Evolutionary conservation across 2,329 filamentous ascomycete species (phyloP).

Genomic region (Xylariaceae sp.): DNA sequence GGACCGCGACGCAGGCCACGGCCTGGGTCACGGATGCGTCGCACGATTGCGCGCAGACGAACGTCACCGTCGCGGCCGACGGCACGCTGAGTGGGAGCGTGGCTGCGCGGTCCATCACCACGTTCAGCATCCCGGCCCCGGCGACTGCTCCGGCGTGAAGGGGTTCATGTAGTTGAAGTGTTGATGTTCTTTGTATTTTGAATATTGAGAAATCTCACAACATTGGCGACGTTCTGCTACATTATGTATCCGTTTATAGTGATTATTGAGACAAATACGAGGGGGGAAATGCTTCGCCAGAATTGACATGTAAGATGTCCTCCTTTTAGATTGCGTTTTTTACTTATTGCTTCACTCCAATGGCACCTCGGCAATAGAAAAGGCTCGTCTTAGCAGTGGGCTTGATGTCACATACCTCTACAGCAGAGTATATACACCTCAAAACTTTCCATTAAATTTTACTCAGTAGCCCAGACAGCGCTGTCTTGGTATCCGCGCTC

Average conservation of each 20-base stretch:
- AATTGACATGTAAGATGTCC: too few relatives aligned
- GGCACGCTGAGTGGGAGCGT: constrained; percentile 34
- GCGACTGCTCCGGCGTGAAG: constrained; percentile 18
- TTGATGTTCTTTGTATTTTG: too few relatives aligned
- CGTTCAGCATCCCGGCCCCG: constrained; percentile 32
- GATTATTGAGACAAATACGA: too few relatives aligned
- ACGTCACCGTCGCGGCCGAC: constrained; percentile 28
- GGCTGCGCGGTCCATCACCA: constrained; percentile 37
- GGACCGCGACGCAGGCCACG: constrained; percentile 26
- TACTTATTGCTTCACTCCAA: too few relatives aligned
- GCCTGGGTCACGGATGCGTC: constrained; percentile 38
- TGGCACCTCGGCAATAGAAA: too few relatives aligned
- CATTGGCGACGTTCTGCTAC: too few relatives aligned
- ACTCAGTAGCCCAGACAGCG: constrained; percentile 69
- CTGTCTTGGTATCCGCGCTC: constrained; percentile 70
- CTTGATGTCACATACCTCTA: too few relatives aligned
- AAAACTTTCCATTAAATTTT: constrained; percentile 52
- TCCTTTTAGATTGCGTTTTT: too few relatives aligned
- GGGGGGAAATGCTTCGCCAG: too few relatives aligned
- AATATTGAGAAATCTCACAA: not conserved
- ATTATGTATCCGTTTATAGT: too few relatives aligned
- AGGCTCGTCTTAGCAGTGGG: too few relatives aligned
- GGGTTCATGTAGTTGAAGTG: too few relatives aligned
- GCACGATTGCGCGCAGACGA: constrained; percentile 32
- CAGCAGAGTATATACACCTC: not conserved